A percentile compares a stretch with the other conserved stretches of the same genome.
phyloP scores from a whole-genome alignment of 1,284 basidiomycete species.

The Marasmius oreades region DNA sequence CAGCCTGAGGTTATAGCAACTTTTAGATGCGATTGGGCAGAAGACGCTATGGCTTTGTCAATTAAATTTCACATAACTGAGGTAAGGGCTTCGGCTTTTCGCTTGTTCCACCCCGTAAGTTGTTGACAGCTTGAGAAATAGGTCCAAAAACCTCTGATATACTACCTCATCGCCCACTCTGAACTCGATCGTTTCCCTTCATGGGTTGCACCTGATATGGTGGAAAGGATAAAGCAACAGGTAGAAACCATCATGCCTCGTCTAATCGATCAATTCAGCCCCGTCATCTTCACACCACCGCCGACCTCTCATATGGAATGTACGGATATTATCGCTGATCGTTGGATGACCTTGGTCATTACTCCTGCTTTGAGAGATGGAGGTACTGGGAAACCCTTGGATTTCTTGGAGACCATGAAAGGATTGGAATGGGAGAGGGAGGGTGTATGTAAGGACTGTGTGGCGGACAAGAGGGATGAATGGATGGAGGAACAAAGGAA shows the following conservation, averaged over 20 bases:
- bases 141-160: conserved; percentile 11
- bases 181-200: conserved; percentile 8
- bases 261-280: conserved; percentile 64
- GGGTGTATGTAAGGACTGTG: conserved; percentile 58
- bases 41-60: conserved; percentile 49
- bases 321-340: conserved; percentile 64
- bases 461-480: conserved; percentile 55
- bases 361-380: conserved; percentile 54
- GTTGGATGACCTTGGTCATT: conserved; percentile 67
- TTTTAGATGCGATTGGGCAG: conserved; percentile 35
- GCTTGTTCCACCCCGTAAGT: conserved; percentile 36
- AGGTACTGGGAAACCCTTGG: conserved; percentile 63
- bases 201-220: background rate
- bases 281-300: conserved; percentile 66
- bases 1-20: conserved; percentile 31
- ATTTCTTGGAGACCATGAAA: conserved; percentile 59
- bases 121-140: background rate
- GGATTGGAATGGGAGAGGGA: conserved; percentile 51
- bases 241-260: conserved; percentile 43
- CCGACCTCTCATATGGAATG: conserved; percentile 67
- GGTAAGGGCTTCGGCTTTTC: background rate
- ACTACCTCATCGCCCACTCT: conserved; percentile 9
- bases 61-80: conserved; percentile 36
- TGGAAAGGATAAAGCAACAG: conserved; percentile 20
- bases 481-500: conserved; percentile 59